A percentile compares a stretch with the other conserved stretches of the same genome.
Evolutionary conservation across 2,329 filamentous ascomycete species (phyloP).

Genomic region (Talaromyces sp.): DNA sequence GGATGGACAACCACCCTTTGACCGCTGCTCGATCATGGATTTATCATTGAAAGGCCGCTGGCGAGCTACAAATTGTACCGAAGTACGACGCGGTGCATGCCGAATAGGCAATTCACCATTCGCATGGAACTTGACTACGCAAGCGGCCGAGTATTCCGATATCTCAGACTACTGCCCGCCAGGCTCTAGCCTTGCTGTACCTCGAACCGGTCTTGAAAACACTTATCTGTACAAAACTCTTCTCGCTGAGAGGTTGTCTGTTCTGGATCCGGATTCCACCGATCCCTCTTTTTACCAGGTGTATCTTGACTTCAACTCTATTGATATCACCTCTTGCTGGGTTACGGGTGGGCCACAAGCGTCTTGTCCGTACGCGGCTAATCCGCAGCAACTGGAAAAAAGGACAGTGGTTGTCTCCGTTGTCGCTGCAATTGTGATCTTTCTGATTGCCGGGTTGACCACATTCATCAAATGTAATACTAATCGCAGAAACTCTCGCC

Average conservation of each 20-base stretch:
- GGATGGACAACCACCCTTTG: constrained; percentile 31
- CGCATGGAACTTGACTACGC: constrained; percentile 57
- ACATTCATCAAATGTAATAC: constrained; percentile 67
- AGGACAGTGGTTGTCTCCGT: constrained; percentile 62
- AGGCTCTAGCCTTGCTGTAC: constrained; percentile 57
- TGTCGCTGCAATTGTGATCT: constrained; percentile 64
- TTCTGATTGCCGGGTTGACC: constrained; percentile 62
- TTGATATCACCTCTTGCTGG: constrained; percentile 63
- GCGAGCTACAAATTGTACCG: constrained; percentile 59
- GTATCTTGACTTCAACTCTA: constrained; percentile 65
- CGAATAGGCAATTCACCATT: constrained; percentile 58
- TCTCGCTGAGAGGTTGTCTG: constrained; percentile 32
- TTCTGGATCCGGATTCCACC: constrained; percentile 28
- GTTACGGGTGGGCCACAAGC: constrained; percentile 57
- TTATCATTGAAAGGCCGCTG: constrained; percentile 56
- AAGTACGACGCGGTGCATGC: constrained; percentile 58
- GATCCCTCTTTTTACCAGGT: constrained; percentile 41
- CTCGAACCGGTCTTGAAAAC: constrained; percentile 66
- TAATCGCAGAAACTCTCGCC: constrained; percentile 58
- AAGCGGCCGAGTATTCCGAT: constrained; percentile 47
- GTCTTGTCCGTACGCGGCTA: constrained; percentile 60
- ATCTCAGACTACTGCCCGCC: constrained; percentile 53
- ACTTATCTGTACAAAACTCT: constrained; percentile 55
- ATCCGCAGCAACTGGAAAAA: constrained; percentile 46
- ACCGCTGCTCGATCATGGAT: constrained; percentile 62